Evolutionary conservation across 2,329 filamentous ascomycete species (phyloP), one percentile per base, ranked within the genome.

Genomic region (Neofusicoccum ribis): DNA sequence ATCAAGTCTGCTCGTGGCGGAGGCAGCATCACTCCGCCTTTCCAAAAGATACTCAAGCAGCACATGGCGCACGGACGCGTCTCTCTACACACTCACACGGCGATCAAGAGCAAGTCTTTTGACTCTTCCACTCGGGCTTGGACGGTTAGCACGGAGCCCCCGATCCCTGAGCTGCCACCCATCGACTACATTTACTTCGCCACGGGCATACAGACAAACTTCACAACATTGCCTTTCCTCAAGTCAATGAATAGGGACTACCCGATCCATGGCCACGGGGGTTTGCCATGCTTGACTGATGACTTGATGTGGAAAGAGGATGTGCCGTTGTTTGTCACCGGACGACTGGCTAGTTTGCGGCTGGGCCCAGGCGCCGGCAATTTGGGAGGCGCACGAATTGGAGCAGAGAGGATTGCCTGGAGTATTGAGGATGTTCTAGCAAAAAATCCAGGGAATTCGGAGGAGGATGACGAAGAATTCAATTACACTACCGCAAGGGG

Each of bases 101-200:
- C 75, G 1, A 80, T 93, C 6, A 70, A 72, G 0, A 80, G 81
- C 1, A 84, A 85, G 5, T 69, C 70, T 2, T 89, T 87, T 73
- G 80, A 87, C 52, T 66, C 78, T 0, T 68, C 68, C 0, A 76
- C 74, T 1, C 79, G 82, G n/a, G 81, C 76, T 6, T 87, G 85
- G 85, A 70, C 72, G 0, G 75, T 89, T 20, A 73, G 79, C 44
- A 87, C 85, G 0, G 78, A 84, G 5, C 86, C 87, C 0, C 78
- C 83, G 0, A 81, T 87, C 14, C 77, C 77, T 1, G 74, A 76
- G 6, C 74, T 89, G 4, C 79, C 80, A 11, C 58, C 69, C 1
- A 79, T 88, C 14, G 85, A 93, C 73, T 90, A 89, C 75, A 86
- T 93, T 68, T 90, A 91, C 76, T 91, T 90, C 71, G 90, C 91